Conservation (phyloP, 1,284 basidiomycete genomes). For the Puccinia polysora region DNA sequence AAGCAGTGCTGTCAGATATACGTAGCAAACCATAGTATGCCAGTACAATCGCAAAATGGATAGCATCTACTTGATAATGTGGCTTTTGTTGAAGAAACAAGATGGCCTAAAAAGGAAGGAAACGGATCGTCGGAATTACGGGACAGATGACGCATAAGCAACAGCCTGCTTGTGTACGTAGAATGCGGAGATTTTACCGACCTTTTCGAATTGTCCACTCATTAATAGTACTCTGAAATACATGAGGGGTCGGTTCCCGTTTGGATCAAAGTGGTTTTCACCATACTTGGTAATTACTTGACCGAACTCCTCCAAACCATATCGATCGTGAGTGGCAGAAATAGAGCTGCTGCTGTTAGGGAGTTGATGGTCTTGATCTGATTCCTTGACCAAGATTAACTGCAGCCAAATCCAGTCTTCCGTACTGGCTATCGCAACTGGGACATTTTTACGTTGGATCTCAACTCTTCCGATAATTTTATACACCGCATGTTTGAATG, state of each 20-base stretch:
- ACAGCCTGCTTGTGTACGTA: no score
- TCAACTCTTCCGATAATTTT: conserved; percentile 93
- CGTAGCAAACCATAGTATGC: conserved; percentile 89
- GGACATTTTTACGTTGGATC: conserved; percentile 70
- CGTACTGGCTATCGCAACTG: conserved; percentile 79
- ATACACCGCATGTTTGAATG: conserved; percentile 92
- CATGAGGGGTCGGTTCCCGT: conserved; percentile 61
- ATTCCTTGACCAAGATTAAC: conserved; percentile 65
- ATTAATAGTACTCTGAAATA: conserved; percentile 89
- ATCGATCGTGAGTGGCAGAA: conserved; percentile 56
- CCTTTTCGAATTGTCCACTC: conserved; percentile 89
- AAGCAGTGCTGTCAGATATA: conserved; percentile 70
- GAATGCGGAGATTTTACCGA: conserved; percentile 54
- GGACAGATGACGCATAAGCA: no score
- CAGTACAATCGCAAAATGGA: conserved; percentile 86
- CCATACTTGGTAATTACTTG: conserved; percentile 80
- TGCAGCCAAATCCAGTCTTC: conserved; percentile 99
- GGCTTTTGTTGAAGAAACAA: conserved; percentile 82
- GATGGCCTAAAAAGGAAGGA: conserved; percentile 64
- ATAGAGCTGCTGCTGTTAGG: conserved; percentile 60
- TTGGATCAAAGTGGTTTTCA: conserved; percentile 82
- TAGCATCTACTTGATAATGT: conserved; percentile 84
- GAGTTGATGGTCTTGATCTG: conserved; percentile 38
- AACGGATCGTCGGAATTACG: no score
- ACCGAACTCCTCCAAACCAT: conserved; percentile 72